Conservation (phyloP, 1,284 basidiomycete species). For the Coriolopsis trogii region DNA sequence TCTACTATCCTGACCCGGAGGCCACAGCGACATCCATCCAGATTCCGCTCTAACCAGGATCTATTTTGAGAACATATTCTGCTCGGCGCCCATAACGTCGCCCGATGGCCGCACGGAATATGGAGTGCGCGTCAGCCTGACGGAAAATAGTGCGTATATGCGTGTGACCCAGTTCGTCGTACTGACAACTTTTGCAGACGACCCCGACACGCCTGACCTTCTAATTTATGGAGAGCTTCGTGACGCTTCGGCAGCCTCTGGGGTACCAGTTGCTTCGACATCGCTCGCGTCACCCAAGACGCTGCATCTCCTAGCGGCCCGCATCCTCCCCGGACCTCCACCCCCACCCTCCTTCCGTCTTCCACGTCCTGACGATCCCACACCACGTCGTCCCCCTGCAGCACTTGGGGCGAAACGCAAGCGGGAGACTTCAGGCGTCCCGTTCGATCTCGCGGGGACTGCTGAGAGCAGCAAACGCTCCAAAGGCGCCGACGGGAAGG, state of each 20-base stretch:
- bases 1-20: background rate
- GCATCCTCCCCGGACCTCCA: constrained; percentile 51
- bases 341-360: constrained; percentile 39
- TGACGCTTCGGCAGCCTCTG: constrained; percentile 17
- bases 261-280: constrained; percentile 21
- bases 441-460: constrained; percentile 12
- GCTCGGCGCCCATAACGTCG: constrained; percentile 49
- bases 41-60: constrained; percentile 59
- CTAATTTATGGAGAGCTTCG: constrained; percentile 63
- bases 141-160: constrained; percentile 57
- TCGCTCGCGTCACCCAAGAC: constrained; percentile 28
- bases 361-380: constrained; percentile 78
- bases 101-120: constrained; percentile 40
- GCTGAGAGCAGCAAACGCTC: constrained; percentile 23
- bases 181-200: constrained; percentile 43
- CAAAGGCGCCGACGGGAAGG: constrained; percentile 22
- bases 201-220: constrained; percentile 66
- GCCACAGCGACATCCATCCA: constrained; percentile 73
- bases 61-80: constrained; percentile 74
- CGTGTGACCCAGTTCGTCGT: too few relatives aligned
- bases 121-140: constrained; percentile 69
- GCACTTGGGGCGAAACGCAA: constrained; percentile 34
- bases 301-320: constrained; percentile 58
- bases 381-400: constrained; percentile 63
- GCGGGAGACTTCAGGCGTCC: constrained; percentile 25